Evolutionary conservation across 2,329 filamentous ascomycete genomes (phyloP), one percentile per base, ranked within the genome.

Genomic region (Xylariaceae sp.): DNA sequence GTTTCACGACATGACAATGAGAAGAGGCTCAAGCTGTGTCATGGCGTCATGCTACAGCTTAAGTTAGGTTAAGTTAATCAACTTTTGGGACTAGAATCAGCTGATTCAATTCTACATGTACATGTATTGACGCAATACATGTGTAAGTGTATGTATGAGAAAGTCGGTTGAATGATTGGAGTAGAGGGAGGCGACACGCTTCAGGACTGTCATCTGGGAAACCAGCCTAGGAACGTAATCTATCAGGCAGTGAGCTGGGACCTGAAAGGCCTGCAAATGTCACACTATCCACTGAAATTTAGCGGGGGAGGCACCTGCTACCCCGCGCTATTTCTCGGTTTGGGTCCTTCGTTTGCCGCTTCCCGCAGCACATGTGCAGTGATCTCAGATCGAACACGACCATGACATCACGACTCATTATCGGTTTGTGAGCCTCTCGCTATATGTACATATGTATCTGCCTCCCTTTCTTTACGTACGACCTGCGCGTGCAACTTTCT

Each of bases 371-470:
- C n/a, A n/a, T n/a, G n/a, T n/a, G 23, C 23, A 4, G 32, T 16
- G 32, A 37, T 37, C 32, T 20, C 18, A 26, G 37, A 37, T 19
- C 21, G 20, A 57, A 44, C 59, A n/a, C 54, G 56, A 58, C 50
- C 42, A 56, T 62, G 60, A 62, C 60, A 58, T 62, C 60, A 62
- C 23, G 16, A 59, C 45, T 20, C 48, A 60, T 62, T 52, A 60
- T 58, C 43, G 40, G 19, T 44, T 21, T 37, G 32, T 14, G 32
- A 23, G 37, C 44, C 41, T 49, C 40, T 21, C 40, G 7, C 20
- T 52, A 47, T 56, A n/a, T 56, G 43, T 52, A 52, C 29, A 4
- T 44, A 19, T 21, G 14, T 44, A 7, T 23, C 2, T 18, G n/a
- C n/a, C n/a, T n/a, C n/a, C n/a, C n/a, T n/a, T n/a, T n/a, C n/a